phyloP scores from a whole-genome alignment of 306 rosid genomes.

The Cucurbita pepo region DNA sequence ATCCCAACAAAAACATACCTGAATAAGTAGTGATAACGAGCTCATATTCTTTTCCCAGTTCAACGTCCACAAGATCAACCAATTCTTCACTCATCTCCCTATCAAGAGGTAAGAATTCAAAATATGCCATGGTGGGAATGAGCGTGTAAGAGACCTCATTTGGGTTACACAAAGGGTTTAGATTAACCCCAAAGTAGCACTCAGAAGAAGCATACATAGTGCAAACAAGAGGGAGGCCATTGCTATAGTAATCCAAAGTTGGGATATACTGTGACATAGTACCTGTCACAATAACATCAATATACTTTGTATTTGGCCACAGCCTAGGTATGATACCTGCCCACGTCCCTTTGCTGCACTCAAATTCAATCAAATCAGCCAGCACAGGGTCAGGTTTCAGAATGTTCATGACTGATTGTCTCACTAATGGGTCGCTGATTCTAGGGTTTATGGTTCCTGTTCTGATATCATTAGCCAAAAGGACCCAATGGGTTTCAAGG shows the following conservation, averaged over 20 bases:
- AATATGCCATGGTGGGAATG: conserved; percentile 13
- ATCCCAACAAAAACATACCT: neutral
- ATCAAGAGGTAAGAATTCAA: conserved; percentile 4
- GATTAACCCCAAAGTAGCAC: conserved; percentile 11
- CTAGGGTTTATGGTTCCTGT: conserved; percentile 22
- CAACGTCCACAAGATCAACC: conserved; percentile 5
- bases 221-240: conserved; percentile 10
- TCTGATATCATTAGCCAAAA: neutral
- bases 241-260: conserved; percentile 9
- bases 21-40: conserved; percentile 12
- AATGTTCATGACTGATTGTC: neutral
- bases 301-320: conserved; percentile 8
- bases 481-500: conserved; percentile 6
- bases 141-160: conserved; percentile 11
- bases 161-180: conserved; percentile 7
- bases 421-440: conserved; percentile 5
- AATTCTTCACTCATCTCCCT: too few species aligned
- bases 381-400: neutral
- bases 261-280: conserved; percentile 11
- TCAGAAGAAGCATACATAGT: conserved; percentile 16
- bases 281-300: conserved; percentile 11
- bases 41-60: conserved; percentile 9
- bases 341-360: neutral
- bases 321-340: neutral
- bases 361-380: neutral